Conservation (phyloP, 495 filamentous ascomycete species). For the Cladorrhinum samala region DNA sequence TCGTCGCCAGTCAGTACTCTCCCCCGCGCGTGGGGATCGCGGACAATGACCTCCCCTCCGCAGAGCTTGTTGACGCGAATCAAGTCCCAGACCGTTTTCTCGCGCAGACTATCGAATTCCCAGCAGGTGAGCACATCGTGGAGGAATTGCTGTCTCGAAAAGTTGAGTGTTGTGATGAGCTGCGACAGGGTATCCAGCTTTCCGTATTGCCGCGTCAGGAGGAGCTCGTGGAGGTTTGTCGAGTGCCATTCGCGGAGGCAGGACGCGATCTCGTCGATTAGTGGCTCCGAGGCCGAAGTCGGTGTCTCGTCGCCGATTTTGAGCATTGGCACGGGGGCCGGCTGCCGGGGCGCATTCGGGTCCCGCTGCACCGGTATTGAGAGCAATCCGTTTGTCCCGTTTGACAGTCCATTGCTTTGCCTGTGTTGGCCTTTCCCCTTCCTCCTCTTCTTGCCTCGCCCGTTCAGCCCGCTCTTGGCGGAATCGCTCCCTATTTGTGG, state of each 20-base stretch:
- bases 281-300: constrained; percentile 76
- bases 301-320: constrained; percentile 96
- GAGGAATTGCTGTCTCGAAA: constrained; percentile 78
- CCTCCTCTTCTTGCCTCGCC: constrained; percentile 23
- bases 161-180: constrained; percentile 72
- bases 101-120: constrained; percentile 69
- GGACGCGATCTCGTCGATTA: constrained; percentile 96
- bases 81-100: constrained; percentile 90
- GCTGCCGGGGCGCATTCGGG: constrained; percentile 64
- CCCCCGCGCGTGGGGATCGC: constrained; percentile 76
- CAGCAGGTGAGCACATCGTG: constrained; percentile 85
- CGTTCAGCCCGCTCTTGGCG: constrained; percentile 38
- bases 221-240: constrained; percentile 89
- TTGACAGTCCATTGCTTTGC: constrained; percentile 20
- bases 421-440: constrained; percentile 24
- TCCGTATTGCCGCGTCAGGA: constrained; percentile 73
- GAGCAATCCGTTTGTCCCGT: constrained; percentile 30
- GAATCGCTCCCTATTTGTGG: constrained; percentile 35
- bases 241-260: constrained; percentile 98
- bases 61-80: constrained; percentile 91
- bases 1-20: constrained; percentile 86
- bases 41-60: constrained; percentile 84
- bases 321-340: constrained; percentile 92
- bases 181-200: constrained; percentile 74
- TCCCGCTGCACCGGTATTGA: constrained; percentile 40